Evolutionary conservation across 768 basidiomycete genomes (phyloP), one percentile per base, ranked within the genome.

Genomic region (Trametes cingulata): DNA sequence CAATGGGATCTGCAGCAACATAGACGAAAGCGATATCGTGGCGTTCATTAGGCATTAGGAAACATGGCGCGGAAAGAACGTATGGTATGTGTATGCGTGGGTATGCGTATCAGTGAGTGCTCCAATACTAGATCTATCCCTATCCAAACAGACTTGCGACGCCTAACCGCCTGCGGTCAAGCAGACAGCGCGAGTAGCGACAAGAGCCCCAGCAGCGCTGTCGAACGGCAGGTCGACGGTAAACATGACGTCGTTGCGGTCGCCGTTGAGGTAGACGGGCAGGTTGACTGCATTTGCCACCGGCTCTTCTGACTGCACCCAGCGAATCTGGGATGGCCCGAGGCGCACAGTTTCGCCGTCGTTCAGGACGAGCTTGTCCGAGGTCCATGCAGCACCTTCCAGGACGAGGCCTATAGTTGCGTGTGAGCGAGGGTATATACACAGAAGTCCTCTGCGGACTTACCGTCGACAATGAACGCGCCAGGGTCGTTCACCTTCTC

Each of bases 241-340:
- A 77, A 97, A 95, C 68, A 98, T 76, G 35, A 96, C 91, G 68
- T 94, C 92, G 70, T 86, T 90, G 51, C 95, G 84, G 75, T 93
- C 90, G 64, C 82, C 80, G 74, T 98, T 97, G 71, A 98, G 83
- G 73, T 97, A 98, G 43, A 97, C 91, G 0, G 95, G 96, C 20
- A 98, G 77, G 64, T 87, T 90, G 68, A 95, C 90, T 56, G 84
- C 66, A 52, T 74, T 76, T 35, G 70, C 69, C 36, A 69, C 69
- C 17, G 75, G 53, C 36, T 78, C 76, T 13, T 72, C 69, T 8
- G 74, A 71, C 69, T 93, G 90, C 2, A 90, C 84, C 95, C 95
- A 98, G 51, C 88, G 83, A 43, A 98, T 78, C 71, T 94, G 93
- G 9, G 91, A 95, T 22, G 93, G 82, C 52, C 84, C 83, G 47